A percentile compares a stretch with the other conserved stretches of the same genome.
Conservation (phyloP, 2,329 filamentous ascomycete genomes). For the Phoma sp. region DNA sequence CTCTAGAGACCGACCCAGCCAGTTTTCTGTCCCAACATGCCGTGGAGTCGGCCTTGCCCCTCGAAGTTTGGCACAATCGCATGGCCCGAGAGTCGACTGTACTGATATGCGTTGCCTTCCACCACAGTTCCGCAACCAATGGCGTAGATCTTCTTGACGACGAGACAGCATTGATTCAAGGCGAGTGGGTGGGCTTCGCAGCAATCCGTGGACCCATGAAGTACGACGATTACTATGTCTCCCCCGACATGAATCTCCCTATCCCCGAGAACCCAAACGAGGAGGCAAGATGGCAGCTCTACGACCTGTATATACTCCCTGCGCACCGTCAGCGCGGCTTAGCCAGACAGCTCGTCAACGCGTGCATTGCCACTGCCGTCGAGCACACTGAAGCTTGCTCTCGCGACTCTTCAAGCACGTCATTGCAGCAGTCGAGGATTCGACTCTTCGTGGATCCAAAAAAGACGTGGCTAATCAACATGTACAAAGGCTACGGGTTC, state of each 20-base stretch:
- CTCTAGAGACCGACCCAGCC: conserved; percentile 25
- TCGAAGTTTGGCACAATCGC: conserved; percentile 22
- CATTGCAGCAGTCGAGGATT: too few relatives aligned
- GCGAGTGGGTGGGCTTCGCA: conserved; percentile 29
- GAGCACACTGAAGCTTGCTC: background rate
- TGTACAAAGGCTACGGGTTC: conserved; percentile 29
- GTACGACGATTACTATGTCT: conserved; percentile 23
- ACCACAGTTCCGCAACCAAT: background rate
- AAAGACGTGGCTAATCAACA: conserved; percentile 13
- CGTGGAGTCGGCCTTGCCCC: conserved; percentile 18
- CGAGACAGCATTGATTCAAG: conserved; percentile 19
- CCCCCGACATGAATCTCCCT: conserved; percentile 18
- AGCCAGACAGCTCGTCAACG: conserved; percentile 17
- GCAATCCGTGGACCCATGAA: conserved; percentile 25
- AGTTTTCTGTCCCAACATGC: conserved; percentile 22
- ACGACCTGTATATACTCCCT: conserved; percentile 24
- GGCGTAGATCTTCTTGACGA: background rate
- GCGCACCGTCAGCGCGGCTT: conserved; percentile 23
- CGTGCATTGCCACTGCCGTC: conserved; percentile 1
- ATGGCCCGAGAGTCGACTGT: conserved; percentile 7
- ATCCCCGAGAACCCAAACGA: conserved; percentile 14
- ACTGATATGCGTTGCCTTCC: conserved; percentile 16
- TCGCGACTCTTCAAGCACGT: too few relatives aligned
- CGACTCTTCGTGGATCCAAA: conserved; percentile 22
- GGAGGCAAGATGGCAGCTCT: conserved; percentile 29